Evolutionary conservation across 768 basidiomycete genomes (phyloP).

Genomic region (Tylopilus plumbeoviolaceoides): DNA sequence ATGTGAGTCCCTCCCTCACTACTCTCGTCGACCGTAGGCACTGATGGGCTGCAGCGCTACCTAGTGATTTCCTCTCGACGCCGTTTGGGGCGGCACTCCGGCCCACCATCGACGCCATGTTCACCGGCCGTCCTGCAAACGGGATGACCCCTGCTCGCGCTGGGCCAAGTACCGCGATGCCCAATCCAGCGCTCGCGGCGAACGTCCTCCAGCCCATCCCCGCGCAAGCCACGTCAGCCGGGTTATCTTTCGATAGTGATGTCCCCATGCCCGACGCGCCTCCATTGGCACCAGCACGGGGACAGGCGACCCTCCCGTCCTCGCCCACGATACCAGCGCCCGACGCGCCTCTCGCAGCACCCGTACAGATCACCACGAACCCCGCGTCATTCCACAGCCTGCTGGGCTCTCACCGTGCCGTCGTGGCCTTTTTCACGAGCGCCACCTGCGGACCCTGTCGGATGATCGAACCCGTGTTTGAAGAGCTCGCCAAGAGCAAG

Average conservation of each 20-base stretch:
- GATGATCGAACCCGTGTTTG: slow-evolving; percentile 81
- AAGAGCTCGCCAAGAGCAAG: slow-evolving; percentile 68
- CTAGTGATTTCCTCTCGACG: slow-evolving; percentile 81
- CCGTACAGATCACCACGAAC: slow-evolving; percentile 73
- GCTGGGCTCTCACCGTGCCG: slow-evolving; percentile 62
- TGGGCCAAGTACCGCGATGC: slow-evolving; percentile 27
- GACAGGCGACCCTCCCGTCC: slow-evolving; percentile 17
- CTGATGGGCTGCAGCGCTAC: slow-evolving; percentile 49
- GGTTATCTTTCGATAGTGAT: not conserved
- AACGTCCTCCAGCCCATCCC: slow-evolving; percentile 57
- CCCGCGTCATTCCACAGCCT: slow-evolving; percentile 65
- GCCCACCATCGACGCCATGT: slow-evolving; percentile 92
- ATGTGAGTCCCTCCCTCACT: slow-evolving; percentile 38
- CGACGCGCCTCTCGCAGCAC: slow-evolving; percentile 49
- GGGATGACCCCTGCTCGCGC: slow-evolving; percentile 31
- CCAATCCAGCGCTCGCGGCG: slow-evolving; percentile 47
- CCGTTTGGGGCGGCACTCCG: slow-evolving; percentile 83
- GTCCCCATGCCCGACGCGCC: not conserved
- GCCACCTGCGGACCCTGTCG: slow-evolving; percentile 74
- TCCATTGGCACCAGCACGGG: not conserved
- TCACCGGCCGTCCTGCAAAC: slow-evolving; percentile 39
- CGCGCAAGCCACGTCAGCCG: slow-evolving; percentile 40
- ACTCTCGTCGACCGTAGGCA: not conserved
- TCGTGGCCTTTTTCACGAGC: slow-evolving; percentile 80
- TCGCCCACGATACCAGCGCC: slow-evolving; percentile 27